A percentile compares a stretch with the other conserved stretches of the same genome.
Conservation (phyloP, 2,329 filamentous ascomycete species). For the Lasiodiplodia sp. region DNA sequence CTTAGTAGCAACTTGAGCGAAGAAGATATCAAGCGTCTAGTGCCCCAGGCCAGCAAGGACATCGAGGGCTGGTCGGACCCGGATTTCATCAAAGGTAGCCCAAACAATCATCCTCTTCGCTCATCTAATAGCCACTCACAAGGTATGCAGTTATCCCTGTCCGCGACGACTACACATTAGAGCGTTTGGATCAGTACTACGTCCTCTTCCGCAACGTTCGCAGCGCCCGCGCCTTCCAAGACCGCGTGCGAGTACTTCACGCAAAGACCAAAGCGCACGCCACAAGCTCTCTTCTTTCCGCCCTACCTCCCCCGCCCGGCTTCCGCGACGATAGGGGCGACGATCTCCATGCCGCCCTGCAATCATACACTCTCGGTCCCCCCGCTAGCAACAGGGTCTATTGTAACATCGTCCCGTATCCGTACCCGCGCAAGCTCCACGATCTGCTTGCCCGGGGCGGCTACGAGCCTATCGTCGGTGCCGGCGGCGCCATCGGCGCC, state of each 20-base stretch:
- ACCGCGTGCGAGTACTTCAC: conserved; percentile 62
- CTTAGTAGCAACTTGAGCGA: conserved; percentile 67
- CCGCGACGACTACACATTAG: conserved; percentile 68
- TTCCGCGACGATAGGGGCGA: conserved; percentile 53
- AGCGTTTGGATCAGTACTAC: conserved; percentile 70
- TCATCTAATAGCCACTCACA: background rate
- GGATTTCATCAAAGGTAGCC: conserved; percentile 64
- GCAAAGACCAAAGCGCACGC: conserved; percentile 53
- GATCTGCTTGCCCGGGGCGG: conserved; percentile 27
- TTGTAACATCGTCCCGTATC: conserved; percentile 36
- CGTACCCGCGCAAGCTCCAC: conserved; percentile 28
- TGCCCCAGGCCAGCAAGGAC: conserved; percentile 63
- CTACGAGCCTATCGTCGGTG: conserved; percentile 5
- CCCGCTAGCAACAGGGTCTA: conserved; percentile 35
- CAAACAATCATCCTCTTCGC: background rate
- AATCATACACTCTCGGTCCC: conserved; percentile 18
- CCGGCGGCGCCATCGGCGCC: background rate
- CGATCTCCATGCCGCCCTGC: conserved; percentile 33
- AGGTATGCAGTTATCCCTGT: conserved; percentile 64
- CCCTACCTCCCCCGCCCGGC: conserved; percentile 52
- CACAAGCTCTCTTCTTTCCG: conserved; percentile 51
- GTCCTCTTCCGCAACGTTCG: conserved; percentile 69
- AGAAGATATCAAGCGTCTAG: conserved; percentile 74
- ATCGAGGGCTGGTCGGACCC: conserved; percentile 70
- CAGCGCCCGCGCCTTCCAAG: conserved; percentile 69